These are phyloP conservation scores for Pelagomonas calceolata DNA, from an alignment of 108 stramenopile genomes.

Conservation along the genomic window DNA sequence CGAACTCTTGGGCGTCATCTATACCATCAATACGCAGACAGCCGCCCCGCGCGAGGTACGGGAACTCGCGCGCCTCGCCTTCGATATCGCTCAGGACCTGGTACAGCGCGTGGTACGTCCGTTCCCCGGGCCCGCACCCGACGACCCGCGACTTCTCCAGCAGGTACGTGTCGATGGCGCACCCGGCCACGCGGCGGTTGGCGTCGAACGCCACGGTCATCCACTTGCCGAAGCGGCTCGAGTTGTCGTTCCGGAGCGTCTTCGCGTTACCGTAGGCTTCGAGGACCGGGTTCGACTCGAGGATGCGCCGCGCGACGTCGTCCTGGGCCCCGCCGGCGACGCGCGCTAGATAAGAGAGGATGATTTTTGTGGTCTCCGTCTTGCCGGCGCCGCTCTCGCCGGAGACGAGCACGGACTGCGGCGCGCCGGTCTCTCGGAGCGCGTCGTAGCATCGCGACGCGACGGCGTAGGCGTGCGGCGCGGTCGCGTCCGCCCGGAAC, in stretches of 20 bases:
- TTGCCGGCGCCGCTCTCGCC: slow-evolving; percentile 77
- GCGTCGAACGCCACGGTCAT: slow-evolving; percentile 15
- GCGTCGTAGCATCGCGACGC: slow-evolving; percentile 7
- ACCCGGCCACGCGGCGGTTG: not conserved
- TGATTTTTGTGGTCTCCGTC: slow-evolving; percentile 68
- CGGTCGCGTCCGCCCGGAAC: not conserved
- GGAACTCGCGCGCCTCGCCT: not conserved
- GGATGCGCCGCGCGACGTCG: slow-evolving; percentile 10
- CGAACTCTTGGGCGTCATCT: slow-evolving; percentile 20
- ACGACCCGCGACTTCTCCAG: slow-evolving; percentile 34
- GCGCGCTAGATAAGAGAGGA: slow-evolving; percentile 22
- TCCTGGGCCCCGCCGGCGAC: not conserved
- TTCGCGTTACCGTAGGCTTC: slow-evolving; percentile 37
- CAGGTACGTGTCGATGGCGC: slow-evolving; percentile 26
- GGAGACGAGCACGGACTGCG: slow-evolving; percentile 53
- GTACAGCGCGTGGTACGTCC: slow-evolving; percentile 39
- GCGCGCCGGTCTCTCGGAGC: slow-evolving; percentile 11
- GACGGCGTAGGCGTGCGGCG: slow-evolving; percentile 13
- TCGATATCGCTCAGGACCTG: slow-evolving; percentile 15
- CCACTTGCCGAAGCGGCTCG: slow-evolving; percentile 28
- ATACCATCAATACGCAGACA: slow-evolving; percentile 8
- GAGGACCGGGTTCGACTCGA: slow-evolving; percentile 25
- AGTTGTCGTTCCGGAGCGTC: slow-evolving; percentile 28
- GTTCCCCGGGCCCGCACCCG: slow-evolving; percentile 11
- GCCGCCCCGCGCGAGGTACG: slow-evolving; percentile 20